Conservation (phyloP, 2,329 filamentous ascomycete genomes). For the Fusarium humuli region DNA sequence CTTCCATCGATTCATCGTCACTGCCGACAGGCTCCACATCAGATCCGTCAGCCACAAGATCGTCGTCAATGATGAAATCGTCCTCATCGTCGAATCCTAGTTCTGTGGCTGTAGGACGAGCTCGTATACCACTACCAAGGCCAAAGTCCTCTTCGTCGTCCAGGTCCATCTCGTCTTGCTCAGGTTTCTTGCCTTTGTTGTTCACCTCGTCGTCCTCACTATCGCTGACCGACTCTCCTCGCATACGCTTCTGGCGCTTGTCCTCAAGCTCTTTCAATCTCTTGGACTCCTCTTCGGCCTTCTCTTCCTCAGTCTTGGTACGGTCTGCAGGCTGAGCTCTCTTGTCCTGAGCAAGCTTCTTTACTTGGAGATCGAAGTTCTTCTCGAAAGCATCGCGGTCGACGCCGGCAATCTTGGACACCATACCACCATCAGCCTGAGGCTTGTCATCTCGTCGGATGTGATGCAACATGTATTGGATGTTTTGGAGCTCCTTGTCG, state of each 20-base stretch:
- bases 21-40: slow-evolving; percentile 70
- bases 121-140: slow-evolving; percentile 69
- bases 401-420: slow-evolving; percentile 60
- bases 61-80: slow-evolving; percentile 90
- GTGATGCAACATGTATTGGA: slow-evolving; percentile 77
- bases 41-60: slow-evolving; percentile 85
- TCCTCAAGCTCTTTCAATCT: slow-evolving; percentile 84
- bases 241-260: slow-evolving; percentile 86
- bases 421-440: slow-evolving; percentile 41
- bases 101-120: slow-evolving; percentile 67
- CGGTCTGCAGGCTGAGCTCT: slow-evolving; percentile 86
- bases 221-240: slow-evolving; percentile 77
- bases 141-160: slow-evolving; percentile 68
- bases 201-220: slow-evolving; percentile 68
- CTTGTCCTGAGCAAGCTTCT: slow-evolving; percentile 84
- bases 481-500: slow-evolving; percentile 82
- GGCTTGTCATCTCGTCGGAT: slow-evolving; percentile 55
- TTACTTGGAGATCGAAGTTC: slow-evolving; percentile 87
- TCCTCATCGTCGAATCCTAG: slow-evolving; percentile 91
- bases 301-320: slow-evolving; percentile 92
- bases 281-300: slow-evolving; percentile 79
- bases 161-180: slow-evolving; percentile 52
- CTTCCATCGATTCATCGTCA: slow-evolving; percentile 63
- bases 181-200: slow-evolving; percentile 53
- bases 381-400: slow-evolving; percentile 79